Evolutionary conservation across 2,329 filamentous ascomycete species (phyloP).

Genomic region (Emericellopsis cladophorae): DNA sequence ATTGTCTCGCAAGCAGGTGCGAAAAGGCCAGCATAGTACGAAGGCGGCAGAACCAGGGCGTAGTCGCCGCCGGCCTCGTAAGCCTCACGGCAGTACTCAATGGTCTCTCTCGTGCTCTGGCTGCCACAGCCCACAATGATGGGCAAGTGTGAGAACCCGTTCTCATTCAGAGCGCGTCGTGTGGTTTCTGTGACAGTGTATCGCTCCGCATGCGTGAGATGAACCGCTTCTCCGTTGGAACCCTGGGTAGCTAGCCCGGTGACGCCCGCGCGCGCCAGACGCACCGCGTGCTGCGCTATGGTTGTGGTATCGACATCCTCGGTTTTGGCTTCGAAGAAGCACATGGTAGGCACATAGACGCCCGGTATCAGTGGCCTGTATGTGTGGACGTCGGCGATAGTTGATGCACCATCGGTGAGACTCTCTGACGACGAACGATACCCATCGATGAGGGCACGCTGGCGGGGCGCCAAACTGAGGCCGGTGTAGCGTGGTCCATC

Average conservation of each 20-base stretch:
- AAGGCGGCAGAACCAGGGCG: conserved; percentile 63
- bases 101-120: conserved; percentile 63
- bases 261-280: conserved; percentile 52
- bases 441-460: conserved; percentile 14
- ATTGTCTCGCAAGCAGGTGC: conserved; percentile 24
- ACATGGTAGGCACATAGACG: conserved; percentile 23
- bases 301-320: conserved; percentile 15
- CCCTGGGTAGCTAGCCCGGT: conserved; percentile 68
- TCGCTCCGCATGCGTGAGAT: conserved; percentile 60
- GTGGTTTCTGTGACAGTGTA: conserved; percentile 48
- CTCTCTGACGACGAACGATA: conserved; percentile 23
- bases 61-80: conserved; percentile 61
- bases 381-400: conserved; percentile 18
- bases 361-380: conserved; percentile 24
- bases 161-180: conserved; percentile 42
- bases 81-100: conserved; percentile 58
- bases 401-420: conserved; percentile 25
- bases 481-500: conserved; percentile 14
- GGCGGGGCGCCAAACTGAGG: conserved; percentile 14
- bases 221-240: conserved; percentile 74
- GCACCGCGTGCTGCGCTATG: conserved; percentile 19
- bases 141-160: conserved; percentile 48
- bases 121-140: conserved; percentile 67
- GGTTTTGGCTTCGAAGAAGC: conserved; percentile 21
- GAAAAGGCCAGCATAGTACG: conserved; percentile 63